Evolutionary conservation across 2,329 filamentous ascomycete genomes (phyloP).

Genomic region (Aspergillus fructus): DNA sequence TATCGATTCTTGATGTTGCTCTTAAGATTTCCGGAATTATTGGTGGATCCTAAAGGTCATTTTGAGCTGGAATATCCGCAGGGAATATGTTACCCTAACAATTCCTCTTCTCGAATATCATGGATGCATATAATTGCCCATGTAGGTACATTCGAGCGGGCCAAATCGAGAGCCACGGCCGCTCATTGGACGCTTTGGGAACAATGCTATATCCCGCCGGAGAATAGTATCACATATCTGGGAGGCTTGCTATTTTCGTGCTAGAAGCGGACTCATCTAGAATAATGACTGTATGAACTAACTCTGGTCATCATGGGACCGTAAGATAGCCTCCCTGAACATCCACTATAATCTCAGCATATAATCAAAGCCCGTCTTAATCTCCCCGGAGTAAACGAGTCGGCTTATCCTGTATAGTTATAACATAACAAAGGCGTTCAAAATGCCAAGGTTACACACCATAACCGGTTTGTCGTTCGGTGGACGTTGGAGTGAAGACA

Average conservation of each 20-base stretch:
- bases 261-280: background rate
- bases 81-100: background rate
- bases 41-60: constrained; percentile 22
- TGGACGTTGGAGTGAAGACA: background rate
- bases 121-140: background rate
- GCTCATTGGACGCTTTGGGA: background rate
- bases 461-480: background rate
- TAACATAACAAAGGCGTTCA: background rate
- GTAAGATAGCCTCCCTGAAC: background rate
- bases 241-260: background rate
- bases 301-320: background rate
- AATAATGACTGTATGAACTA: constrained; percentile 20
- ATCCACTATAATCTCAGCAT: background rate
- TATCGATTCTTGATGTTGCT: constrained; percentile 82
- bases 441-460: background rate
- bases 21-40: constrained; percentile 77
- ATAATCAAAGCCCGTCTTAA: background rate
- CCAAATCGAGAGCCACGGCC: background rate
- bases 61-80: background rate
- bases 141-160: background rate
- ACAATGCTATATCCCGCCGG: background rate
- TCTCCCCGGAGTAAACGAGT: background rate
- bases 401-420: background rate
- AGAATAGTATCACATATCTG: background rate
- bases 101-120: background rate